Evolutionary conservation across 306 rosid species (phyloP).

Genomic region (Astragalus glycyphyllos): DNA sequence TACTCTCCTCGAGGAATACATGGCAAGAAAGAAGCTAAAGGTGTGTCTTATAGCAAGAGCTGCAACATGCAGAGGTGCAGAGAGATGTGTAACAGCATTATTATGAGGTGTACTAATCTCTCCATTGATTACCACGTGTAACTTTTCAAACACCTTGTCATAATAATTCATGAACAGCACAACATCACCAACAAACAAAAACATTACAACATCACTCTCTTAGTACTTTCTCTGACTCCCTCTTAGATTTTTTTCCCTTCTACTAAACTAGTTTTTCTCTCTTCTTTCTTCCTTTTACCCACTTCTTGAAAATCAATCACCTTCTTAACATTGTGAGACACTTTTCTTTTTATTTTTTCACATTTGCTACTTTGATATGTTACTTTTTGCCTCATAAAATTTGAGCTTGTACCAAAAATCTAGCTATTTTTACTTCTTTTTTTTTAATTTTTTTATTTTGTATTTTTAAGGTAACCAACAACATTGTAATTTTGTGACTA

Average conservation of each 20-base stretch:
- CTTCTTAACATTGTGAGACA: conserved; percentile 1
- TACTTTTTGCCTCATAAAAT: neutral
- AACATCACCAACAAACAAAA: neutral
- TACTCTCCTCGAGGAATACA: neutral
- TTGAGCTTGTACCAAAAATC: neutral
- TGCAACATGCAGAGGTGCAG: neutral
- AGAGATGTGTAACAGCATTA: neutral
- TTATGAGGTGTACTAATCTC: neutral
- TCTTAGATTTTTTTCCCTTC: neutral
- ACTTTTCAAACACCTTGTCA: neutral
- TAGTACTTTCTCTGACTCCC: neutral
- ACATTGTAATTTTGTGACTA: conserved; percentile 21
- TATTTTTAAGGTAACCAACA: neutral
- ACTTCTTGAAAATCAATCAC: neutral
- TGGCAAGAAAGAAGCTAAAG: neutral
- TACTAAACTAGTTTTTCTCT: no score
- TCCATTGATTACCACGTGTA: conserved; percentile 1
- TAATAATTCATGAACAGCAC: neutral
- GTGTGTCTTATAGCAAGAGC: neutral
- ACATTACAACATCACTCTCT: neutral
- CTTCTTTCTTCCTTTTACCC: neutral
- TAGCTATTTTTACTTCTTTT: neutral
- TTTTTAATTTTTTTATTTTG: neutral
- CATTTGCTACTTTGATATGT: neutral
- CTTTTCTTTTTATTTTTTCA: neutral